Percentiles rank a stretch among this genome's conserved stretches.
phyloP scores from a whole-genome alignment of 805 yeast species.

The Metschnikowia dekortorum region DNA sequence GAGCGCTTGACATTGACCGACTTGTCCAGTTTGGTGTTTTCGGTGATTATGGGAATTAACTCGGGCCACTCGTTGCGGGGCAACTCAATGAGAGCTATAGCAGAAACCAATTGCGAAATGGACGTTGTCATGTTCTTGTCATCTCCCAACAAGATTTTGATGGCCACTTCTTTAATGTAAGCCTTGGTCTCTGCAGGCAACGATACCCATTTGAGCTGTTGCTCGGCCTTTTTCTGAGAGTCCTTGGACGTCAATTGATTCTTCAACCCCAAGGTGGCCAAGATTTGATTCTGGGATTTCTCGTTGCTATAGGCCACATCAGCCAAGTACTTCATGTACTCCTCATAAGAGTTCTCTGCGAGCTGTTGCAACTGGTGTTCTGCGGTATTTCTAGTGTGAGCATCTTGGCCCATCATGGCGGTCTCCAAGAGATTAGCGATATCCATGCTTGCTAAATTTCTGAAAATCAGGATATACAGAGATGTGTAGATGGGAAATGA shows the following conservation, averaged over 20 bases:
- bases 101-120: slow-evolving; percentile 92
- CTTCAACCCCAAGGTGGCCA: slow-evolving; percentile 85
- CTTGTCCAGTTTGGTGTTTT: slow-evolving; percentile 75
- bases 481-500: background rate
- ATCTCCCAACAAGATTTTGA: slow-evolving; percentile 59
- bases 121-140: slow-evolving; percentile 79
- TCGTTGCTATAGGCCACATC: slow-evolving; percentile 67
- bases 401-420: slow-evolving; percentile 69
- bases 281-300: slow-evolving; percentile 78
- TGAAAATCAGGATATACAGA: background rate
- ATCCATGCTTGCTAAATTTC: slow-evolving; percentile 40
- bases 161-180: slow-evolving; percentile 57
- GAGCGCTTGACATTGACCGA: slow-evolving; percentile 81
- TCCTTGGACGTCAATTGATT: slow-evolving; percentile 87
- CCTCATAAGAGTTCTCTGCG: slow-evolving; percentile 71
- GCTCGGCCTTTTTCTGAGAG: slow-evolving; percentile 48
- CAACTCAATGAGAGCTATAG: slow-evolving; percentile 93
- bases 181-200: slow-evolving; percentile 52
- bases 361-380: slow-evolving; percentile 70
- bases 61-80: slow-evolving; percentile 88
- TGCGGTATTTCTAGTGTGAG: slow-evolving; percentile 65
- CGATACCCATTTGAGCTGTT: slow-evolving; percentile 70
- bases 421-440: slow-evolving; percentile 65
- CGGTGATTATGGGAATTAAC: slow-evolving; percentile 76
- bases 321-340: slow-evolving; percentile 65